A percentile compares a stretch with the other conserved stretches of the same genome.
phyloP scores from a whole-genome alignment of 495 filamentous ascomycete species.

The Penicillium verhagenii region DNA sequence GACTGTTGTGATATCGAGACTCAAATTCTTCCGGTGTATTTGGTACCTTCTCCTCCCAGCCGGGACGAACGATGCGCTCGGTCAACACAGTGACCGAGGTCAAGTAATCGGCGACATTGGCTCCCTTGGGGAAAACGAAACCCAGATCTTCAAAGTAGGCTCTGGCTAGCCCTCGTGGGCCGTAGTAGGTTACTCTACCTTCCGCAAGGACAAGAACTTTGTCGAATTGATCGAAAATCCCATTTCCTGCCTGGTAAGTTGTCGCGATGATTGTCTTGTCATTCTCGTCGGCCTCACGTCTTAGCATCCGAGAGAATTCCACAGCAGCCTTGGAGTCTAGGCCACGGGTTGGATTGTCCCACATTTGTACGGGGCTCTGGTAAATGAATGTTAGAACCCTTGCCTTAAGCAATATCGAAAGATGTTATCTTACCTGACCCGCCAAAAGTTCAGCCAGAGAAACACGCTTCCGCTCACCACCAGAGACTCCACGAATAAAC shows the following conservation, averaged over 20 bases:
- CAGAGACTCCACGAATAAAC: slow-evolving; percentile 76
- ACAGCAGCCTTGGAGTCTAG: slow-evolving; percentile 77
- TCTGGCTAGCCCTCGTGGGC: slow-evolving; percentile 57
- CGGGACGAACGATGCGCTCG: slow-evolving; percentile 63
- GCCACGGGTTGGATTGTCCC: slow-evolving; percentile 80
- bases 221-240: slow-evolving; percentile 74
- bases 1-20: slow-evolving; percentile 64
- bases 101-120: slow-evolving; percentile 76
- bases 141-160: slow-evolving; percentile 71
- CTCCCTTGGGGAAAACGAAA: slow-evolving; percentile 65
- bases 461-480: slow-evolving; percentile 82
- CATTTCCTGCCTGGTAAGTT: slow-evolving; percentile 80
- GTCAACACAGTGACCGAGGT: slow-evolving; percentile 72
- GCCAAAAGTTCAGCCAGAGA: slow-evolving; percentile 73
- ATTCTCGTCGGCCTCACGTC: slow-evolving; percentile 63
- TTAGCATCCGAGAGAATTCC: slow-evolving; percentile 71
- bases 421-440: slow-evolving; percentile 41
- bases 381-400: not conserved
- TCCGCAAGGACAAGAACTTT: slow-evolving; percentile 77
- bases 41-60: slow-evolving; percentile 64
- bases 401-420: not conserved
- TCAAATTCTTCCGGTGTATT: slow-evolving; percentile 77
- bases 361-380: slow-evolving; percentile 72
- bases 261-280: slow-evolving; percentile 68
- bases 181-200: slow-evolving; percentile 78